Base-by-base conservation (phyloP, 306 rosid genomes). In the Luffa aegyptiaca region DNA sequence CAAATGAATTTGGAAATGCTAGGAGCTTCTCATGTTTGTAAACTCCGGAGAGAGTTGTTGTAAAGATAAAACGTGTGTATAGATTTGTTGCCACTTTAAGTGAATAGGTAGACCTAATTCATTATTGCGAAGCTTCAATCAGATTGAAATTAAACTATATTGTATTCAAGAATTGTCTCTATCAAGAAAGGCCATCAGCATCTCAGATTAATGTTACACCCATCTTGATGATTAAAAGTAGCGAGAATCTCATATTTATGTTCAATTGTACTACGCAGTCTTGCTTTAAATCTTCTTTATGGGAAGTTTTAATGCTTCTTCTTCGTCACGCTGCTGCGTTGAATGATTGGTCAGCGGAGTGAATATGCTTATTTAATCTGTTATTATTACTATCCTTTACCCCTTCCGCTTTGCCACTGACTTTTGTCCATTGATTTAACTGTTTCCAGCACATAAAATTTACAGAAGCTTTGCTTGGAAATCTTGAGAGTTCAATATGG, bases 21-120 rank as follows among this genome's bases (percentile, higher is more conserved):
- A 35, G 78, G 63, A 55, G 53, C 35, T 56, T 76, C 46, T 55
- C 57, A n/a, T 48, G 26, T 65, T 48, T 56, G 35, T 39, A 80
- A 33, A 76, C 51, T 65, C 44, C 7, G 61, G 45, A 78, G 62
- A 49, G 65, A 62, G 55, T 56, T 48, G 59, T 57, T 82, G 83
- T 84, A 82, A 46, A 78, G 77, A 65, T 78, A 36, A 36, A 72
- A 79, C 31, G 57, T 45, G 72, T 45, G 72, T 78, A 75, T 36
- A 76, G 64, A 75, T 59, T 59, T 75, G 84, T 45, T 58, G 59
- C 14, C 55, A 16, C 78, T 80, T 73, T 57, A 75, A 76, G 49
- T 42, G 74, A 68, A 36, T 75, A 33, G 62, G 63, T 75, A 33
- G 78, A 52, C 62, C 46, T 16, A 75, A 52, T 75, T 75, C 62